Percentiles rank a stretch among this genome's conserved stretches.
Evolutionary conservation across 2,329 filamentous ascomycete genomes (phyloP).

Genomic region (Rugonectria rugulosa): DNA sequence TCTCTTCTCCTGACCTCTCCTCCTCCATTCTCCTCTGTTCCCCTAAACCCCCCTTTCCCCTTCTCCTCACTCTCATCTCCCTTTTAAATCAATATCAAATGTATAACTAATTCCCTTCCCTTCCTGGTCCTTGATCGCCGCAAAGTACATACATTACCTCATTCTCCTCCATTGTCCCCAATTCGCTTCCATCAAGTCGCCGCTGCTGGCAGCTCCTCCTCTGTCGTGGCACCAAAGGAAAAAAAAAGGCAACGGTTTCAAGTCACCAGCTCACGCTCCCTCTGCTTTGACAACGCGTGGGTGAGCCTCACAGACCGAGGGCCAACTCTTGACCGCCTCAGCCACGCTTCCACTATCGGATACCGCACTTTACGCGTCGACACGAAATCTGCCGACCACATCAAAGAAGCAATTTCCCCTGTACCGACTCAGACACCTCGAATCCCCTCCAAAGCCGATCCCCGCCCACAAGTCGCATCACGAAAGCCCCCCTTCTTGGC

Average conservation of each 20-base stretch:
- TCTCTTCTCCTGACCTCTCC: no score
- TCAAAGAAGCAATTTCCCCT: background rate
- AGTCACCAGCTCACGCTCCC: background rate
- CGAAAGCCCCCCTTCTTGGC: constrained; percentile 21
- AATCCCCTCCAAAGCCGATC: no score
- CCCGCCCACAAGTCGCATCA: constrained; percentile 1
- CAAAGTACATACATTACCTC: no score
- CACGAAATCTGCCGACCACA: background rate
- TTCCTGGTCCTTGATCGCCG: no score
- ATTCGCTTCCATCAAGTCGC: background rate
- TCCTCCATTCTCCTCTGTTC: no score
- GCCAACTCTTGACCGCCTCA: background rate
- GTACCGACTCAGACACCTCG: no score
- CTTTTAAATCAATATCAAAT: no score
- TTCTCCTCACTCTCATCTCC: no score
- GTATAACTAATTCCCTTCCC: no score
- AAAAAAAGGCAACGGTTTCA: background rate
- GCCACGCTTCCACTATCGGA: background rate
- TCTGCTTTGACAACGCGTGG: background rate
- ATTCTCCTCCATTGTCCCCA: no score
- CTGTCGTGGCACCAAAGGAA: background rate
- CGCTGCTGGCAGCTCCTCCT: background rate
- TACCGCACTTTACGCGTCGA: background rate
- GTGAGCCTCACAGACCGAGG: background rate
- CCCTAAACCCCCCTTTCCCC: no score